Conservation (phyloP, 768 basidiomycete genomes). For the Sutorius australiensis region DNA sequence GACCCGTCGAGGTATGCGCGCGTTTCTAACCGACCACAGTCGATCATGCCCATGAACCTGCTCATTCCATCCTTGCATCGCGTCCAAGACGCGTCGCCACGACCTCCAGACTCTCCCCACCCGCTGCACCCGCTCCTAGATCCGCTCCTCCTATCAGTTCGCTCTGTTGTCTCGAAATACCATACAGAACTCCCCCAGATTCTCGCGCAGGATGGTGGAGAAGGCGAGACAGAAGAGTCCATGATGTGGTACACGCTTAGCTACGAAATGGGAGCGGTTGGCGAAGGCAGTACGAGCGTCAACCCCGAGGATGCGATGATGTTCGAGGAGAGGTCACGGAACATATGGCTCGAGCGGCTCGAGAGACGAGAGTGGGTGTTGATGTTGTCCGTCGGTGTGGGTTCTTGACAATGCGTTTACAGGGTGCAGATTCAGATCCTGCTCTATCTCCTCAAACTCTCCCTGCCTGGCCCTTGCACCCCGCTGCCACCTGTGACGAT, state of each 20-base stretch:
- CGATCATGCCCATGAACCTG: constrained; percentile 62
- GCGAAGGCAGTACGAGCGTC: constrained; percentile 24
- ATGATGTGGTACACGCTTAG: constrained; percentile 75
- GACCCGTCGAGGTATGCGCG: neutral
- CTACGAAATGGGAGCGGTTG: constrained; percentile 45
- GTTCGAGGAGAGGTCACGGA: constrained; percentile 53
- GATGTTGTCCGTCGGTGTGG: neutral
- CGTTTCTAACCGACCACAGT: constrained; percentile 39
- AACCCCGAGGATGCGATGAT: constrained; percentile 21
- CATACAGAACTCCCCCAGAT: constrained; percentile 59
- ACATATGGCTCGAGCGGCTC: constrained; percentile 58
- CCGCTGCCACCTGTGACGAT: constrained; percentile 30
- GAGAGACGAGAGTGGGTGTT: constrained; percentile 61
- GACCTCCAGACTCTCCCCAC: constrained; percentile 36
- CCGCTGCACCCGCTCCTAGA: constrained; percentile 58
- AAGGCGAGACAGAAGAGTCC: constrained; percentile 61
- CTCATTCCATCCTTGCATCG: constrained; percentile 56
- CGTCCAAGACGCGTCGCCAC: constrained; percentile 36
- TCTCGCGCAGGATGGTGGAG: constrained; percentile 54
- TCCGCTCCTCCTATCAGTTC: constrained; percentile 60
- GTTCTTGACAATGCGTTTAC: constrained; percentile 6
- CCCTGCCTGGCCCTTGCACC: constrained; percentile 46
- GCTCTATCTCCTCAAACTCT: constrained; percentile 61
- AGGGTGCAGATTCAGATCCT: constrained; percentile 78
- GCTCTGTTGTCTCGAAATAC: constrained; percentile 55